Percentiles rank a stretch among this genome's conserved stretches.
Evolutionary conservation across 768 basidiomycete genomes (phyloP).

Genomic region (Crepidotus variabilis): DNA sequence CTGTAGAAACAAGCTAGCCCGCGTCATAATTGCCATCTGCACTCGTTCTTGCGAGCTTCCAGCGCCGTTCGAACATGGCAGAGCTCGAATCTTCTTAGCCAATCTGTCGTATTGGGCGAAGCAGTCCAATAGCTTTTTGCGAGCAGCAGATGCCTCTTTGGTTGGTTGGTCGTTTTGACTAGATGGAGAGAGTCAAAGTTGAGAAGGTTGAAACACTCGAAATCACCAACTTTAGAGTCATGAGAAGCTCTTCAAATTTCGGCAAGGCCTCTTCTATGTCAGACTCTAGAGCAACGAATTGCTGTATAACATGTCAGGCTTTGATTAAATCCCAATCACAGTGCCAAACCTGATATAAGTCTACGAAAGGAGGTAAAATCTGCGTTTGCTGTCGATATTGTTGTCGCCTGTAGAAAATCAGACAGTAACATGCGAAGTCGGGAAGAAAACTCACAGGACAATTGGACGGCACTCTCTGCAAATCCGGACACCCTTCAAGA

Average conservation of each 20-base stretch:
- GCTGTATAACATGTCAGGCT: conserved; percentile 29
- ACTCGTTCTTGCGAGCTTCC: conserved; percentile 81
- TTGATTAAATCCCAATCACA: background rate
- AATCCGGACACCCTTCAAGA: conserved; percentile 83
- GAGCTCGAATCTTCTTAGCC: conserved; percentile 75
- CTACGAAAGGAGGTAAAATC: conserved; percentile 56
- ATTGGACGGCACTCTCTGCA: conserved; percentile 81
- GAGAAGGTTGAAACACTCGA: background rate
- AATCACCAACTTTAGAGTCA: conserved; percentile 56
- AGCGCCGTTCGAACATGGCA: conserved; percentile 58
- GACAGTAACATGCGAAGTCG: conserved; percentile 2
- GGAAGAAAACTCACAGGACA: conserved; percentile 54
- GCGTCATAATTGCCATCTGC: conserved; percentile 73
- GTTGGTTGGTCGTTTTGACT: conserved; percentile 49
- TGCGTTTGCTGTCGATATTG: conserved; percentile 70
- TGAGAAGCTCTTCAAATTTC: conserved; percentile 81
- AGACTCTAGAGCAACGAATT: conserved; percentile 70
- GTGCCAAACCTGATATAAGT: conserved; percentile 64
- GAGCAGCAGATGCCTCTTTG: conserved; percentile 62
- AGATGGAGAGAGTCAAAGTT: background rate
- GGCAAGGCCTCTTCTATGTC: conserved; percentile 90
- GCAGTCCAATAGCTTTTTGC: conserved; percentile 80
- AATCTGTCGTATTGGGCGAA: conserved; percentile 89
- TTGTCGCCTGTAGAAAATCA: conserved; percentile 51
- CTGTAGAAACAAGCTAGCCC: conserved; percentile 79